These are phyloP conservation scores for Coniochaeta hoffmannii DNA, from an alignment of 2,329 filamentous ascomycete species.

Conservation along the genomic window DNA sequence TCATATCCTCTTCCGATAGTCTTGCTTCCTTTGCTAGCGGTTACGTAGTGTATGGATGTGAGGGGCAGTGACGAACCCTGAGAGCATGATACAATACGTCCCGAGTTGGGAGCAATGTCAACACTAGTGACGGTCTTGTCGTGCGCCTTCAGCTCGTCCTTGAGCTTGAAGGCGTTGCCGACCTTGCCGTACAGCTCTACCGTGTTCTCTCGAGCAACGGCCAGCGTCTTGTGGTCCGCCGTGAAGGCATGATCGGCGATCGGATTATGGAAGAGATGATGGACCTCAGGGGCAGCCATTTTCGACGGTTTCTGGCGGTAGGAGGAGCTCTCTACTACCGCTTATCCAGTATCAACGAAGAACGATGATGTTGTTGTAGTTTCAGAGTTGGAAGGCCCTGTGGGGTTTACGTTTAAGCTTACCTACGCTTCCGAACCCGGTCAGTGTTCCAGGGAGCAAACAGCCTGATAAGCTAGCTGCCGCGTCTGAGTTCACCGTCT, in stretches of 20 bases:
- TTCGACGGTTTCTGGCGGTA: constrained; percentile 46
- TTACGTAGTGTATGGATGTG: neutral
- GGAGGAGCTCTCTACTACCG: constrained; percentile 99
- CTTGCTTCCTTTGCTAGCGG: neutral
- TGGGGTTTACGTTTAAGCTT: too few species aligned
- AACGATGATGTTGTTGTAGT: neutral
- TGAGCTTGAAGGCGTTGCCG: constrained; percentile 70
- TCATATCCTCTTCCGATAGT: neutral
- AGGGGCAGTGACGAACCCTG: constrained; percentile 55
- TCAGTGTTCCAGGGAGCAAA: too few species aligned
- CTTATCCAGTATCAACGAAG: constrained; percentile 11
- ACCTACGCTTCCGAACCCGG: too few species aligned
- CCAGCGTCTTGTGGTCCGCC: constrained; percentile 78
- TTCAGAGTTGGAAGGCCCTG: too few species aligned
- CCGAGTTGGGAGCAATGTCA: constrained; percentile 84
- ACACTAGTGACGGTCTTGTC: constrained; percentile 96
- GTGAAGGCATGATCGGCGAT: constrained; percentile 99
- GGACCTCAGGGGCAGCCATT: constrained; percentile 84
- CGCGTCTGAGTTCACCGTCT: too few species aligned
- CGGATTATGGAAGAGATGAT: constrained; percentile 93
- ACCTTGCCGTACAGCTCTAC: constrained; percentile 79
- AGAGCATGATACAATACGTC: constrained; percentile 94
- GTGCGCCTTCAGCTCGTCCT: constrained; percentile 91
- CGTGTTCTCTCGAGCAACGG: constrained; percentile 81
- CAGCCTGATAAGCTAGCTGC: too few species aligned